phyloP scores from a whole-genome alignment of 1,284 basidiomycete genomes.

The Ustilago tritici region DNA sequence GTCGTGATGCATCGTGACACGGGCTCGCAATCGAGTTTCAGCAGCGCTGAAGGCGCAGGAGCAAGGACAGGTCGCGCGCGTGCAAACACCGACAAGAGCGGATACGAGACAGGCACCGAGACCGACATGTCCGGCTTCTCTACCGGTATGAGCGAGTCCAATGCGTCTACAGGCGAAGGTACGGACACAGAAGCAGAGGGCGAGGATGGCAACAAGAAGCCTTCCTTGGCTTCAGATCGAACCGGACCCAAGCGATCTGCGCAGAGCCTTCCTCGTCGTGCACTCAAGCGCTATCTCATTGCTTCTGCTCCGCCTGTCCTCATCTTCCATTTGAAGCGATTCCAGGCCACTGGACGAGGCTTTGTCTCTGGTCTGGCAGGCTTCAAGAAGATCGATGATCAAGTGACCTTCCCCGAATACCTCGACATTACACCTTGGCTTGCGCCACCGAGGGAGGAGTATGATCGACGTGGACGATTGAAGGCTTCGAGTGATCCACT shows the following conservation, averaged over 20 bases:
- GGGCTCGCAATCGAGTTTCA: slow-evolving; percentile 39
- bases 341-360: slow-evolving; percentile 74
- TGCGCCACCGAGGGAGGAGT: slow-evolving; percentile 82
- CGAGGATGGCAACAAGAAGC: slow-evolving; percentile 7
- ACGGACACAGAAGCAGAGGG: slow-evolving; percentile 41
- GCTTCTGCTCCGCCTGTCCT: slow-evolving; percentile 86
- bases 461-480: slow-evolving; percentile 70
- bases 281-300: slow-evolving; percentile 93
- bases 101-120: slow-evolving; percentile 51
- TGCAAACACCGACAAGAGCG: slow-evolving; percentile 17
- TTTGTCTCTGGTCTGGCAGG: slow-evolving; percentile 46
- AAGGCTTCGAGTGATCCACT: slow-evolving; percentile 69
- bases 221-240: background rate
- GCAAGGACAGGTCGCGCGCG: slow-evolving; percentile 3
- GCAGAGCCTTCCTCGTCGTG: slow-evolving; percentile 78
- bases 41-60: slow-evolving; percentile 29
- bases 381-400: slow-evolving; percentile 87
- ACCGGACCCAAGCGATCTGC: slow-evolving; percentile 48
- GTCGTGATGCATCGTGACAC: slow-evolving; percentile 17
- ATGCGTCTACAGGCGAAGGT: slow-evolving; percentile 36
- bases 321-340: slow-evolving; percentile 91
- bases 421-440: slow-evolving; percentile 87
- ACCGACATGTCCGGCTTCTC: slow-evolving; percentile 49
- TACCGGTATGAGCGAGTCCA: slow-evolving; percentile 43
- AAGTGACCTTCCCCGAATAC: slow-evolving; percentile 85